Evolutionary conservation across 2,329 filamentous ascomycete genomes (phyloP).

Genomic region (Xylaria sp.): DNA sequence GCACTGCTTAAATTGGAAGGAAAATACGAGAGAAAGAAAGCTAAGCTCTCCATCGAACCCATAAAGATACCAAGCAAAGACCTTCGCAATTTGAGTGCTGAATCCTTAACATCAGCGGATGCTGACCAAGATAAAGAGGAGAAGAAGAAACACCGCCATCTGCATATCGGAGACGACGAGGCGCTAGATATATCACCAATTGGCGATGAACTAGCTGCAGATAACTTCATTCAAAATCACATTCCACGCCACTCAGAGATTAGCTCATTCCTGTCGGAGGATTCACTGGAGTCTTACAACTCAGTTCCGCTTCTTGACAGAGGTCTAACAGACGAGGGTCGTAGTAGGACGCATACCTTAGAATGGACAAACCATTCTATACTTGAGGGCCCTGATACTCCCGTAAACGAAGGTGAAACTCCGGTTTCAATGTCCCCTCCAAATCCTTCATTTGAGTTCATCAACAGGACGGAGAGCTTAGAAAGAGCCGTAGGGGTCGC

Average conservation of each 20-base stretch:
- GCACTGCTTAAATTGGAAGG: constrained; percentile 91
- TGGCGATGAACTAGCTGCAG: constrained; percentile 32
- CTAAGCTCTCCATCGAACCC: constrained; percentile 50
- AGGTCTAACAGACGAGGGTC: constrained; percentile 59
- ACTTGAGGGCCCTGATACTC: constrained; percentile 53
- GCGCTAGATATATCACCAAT: constrained; percentile 41
- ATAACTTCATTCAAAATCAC: constrained; percentile 30
- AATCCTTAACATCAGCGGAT: constrained; percentile 31
- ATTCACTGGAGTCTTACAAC: constrained; percentile 75
- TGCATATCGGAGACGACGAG: constrained; percentile 51
- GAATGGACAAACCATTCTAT: constrained; percentile 64
- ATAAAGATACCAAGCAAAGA: constrained; percentile 31
- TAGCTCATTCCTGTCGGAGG: constrained; percentile 60
- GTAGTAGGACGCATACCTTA: constrained; percentile 47
- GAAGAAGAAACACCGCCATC: constrained; percentile 53
- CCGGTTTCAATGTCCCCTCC: constrained; percentile 40
- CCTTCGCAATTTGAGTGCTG: constrained; percentile 30
- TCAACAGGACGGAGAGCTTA: constrained; percentile 60
- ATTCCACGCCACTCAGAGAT: constrained; percentile 44
- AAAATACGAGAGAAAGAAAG: constrained; percentile 67
- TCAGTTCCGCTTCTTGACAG: constrained; percentile 79
- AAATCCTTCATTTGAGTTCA: constrained; percentile 59
- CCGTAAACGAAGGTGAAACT: constrained; percentile 37
- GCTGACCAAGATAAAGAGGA: constrained; percentile 44
- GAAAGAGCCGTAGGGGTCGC: constrained; percentile 49